These are phyloP conservation scores for Senna tora DNA, from an alignment of 306 rosid genomes.

Conservation along the genomic window DNA sequence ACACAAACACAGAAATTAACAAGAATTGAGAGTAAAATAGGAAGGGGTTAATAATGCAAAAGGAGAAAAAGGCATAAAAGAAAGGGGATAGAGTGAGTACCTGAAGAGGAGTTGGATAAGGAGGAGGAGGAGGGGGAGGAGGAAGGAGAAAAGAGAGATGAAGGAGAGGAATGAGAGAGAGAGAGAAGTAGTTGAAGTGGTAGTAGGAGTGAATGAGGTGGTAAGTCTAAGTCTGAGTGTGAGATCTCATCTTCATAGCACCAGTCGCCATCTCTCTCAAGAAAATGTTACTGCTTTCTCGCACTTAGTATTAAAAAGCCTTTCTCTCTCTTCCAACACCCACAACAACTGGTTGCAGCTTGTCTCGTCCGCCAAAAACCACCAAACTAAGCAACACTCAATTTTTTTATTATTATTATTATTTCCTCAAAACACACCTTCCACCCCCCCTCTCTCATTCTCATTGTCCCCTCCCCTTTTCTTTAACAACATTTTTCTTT, in stretches of 20 bases:
- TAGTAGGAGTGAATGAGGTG: conserved; percentile 46
- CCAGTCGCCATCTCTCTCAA: conserved; percentile 43
- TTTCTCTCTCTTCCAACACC: conserved; percentile 60
- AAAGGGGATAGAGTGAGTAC: conserved; percentile 8
- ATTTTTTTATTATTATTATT: conserved; percentile 21
- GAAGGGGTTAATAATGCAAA: conserved; percentile 33
- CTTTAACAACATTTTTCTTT: too few relatives aligned
- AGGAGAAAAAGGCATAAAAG: conserved; percentile 45
- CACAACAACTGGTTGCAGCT: conserved; percentile 72
- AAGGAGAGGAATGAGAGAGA: conserved; percentile 32
- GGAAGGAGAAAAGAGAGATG: not conserved
- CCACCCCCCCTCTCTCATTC: not conserved
- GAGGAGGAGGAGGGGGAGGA: not conserved
- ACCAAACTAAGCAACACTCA: conserved; percentile 75
- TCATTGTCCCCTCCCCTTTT: not conserved
- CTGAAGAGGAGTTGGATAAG: not conserved
- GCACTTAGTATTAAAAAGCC: not conserved
- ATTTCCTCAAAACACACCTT: conserved; percentile 25
- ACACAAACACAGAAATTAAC: not conserved
- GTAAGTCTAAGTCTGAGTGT: conserved; percentile 39
- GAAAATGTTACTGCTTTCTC: conserved; percentile 6
- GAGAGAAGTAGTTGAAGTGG: conserved; percentile 40
- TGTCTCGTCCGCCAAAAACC: conserved; percentile 76
- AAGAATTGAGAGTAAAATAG: not conserved
- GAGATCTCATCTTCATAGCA: conserved; percentile 59